Evolutionary conservation across 805 yeast species (phyloP), one percentile per base, ranked within the genome.

Genomic region (Metschnikowia gelsemii): DNA sequence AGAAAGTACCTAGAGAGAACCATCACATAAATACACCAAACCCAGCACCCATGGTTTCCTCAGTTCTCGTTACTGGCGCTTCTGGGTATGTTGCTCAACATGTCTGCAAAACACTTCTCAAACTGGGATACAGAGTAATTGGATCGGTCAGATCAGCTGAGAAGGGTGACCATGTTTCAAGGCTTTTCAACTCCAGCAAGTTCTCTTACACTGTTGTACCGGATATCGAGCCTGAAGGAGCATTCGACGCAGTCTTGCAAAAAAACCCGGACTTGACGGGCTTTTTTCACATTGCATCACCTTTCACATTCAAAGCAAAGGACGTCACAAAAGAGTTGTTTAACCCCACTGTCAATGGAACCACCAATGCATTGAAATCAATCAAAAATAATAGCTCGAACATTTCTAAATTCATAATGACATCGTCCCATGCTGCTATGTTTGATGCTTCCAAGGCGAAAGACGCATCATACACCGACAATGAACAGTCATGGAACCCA

Each of bases 251-350:
- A 6, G 70, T 72, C 0, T 65, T 79, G 49, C 57, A 70, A 50
- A 64, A 62, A 17, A 71, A 73, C 45, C 73, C 74, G 25, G 80
- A 78, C 28, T 70, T 79, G 42, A 62, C 64, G 9, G 76, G 71
- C 24, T 79, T 81, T 33, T 50, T 80, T 30, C 87, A 80, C 58
- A 71, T 82, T 8, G 86, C 87, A 2, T 73, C 83, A 11, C 84
- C 86, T 11, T 74, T 75, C 55, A 63, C 69, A 20, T 73, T 70
- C 55, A 66, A 70, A 8, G 59, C 67, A 16, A 58, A 65, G 11
- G 66, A 71, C 46, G 63, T 72, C 25, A 81, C 73, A 43, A 70
- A 72, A 36, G 81, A 76, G 16, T 62, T 80, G 39, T 60, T 79
- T 43, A 64, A 57, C 18, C 86, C 87, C 3, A 84, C 85, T 1